A percentile compares a stretch with the other conserved stretches of the same genome.
phyloP scores from a whole-genome alignment of 2,329 filamentous ascomycete genomes.

The Colletotrichum aenigma region DNA sequence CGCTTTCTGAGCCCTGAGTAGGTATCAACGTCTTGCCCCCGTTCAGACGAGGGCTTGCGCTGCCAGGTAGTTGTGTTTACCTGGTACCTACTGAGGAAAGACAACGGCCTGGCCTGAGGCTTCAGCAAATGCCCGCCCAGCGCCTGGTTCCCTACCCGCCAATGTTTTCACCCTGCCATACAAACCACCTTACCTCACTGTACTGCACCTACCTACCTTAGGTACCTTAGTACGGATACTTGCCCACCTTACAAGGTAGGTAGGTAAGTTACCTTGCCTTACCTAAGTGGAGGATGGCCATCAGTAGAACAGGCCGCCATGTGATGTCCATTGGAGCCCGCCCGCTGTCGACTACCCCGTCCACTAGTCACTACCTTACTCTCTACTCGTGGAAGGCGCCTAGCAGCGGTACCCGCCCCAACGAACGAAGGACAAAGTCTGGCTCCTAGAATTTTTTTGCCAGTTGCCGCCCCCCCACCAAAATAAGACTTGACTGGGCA shows the following conservation, averaged over 20 bases:
- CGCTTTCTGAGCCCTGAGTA: not conserved
- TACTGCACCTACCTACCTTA: not conserved
- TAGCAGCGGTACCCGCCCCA: conserved; percentile 16
- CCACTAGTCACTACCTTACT: not conserved
- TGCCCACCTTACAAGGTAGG: not conserved
- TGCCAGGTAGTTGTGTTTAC: not conserved
- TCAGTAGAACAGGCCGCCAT: not conserved
- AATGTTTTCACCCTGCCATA: not conserved
- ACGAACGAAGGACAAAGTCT: conserved; percentile 8
- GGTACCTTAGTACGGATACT: not conserved
- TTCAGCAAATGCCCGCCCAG: not conserved
- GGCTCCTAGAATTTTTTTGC: conserved; percentile 10
- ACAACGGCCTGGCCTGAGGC: not conserved
- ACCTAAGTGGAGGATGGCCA: not conserved
- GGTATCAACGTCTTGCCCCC: not conserved
- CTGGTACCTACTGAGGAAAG: not conserved
- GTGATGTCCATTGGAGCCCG: not conserved
- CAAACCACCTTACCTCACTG: no score
- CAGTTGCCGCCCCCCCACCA: conserved; percentile 18
- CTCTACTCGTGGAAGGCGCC: conserved; percentile 4
- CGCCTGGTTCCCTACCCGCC: not conserved
- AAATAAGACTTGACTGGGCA: conserved; percentile 19
- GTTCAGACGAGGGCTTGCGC: not conserved
- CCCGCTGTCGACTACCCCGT: not conserved
- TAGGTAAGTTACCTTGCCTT: not conserved